phyloP scores from a whole-genome alignment of 208 protist species.

The Trypanosoma caninum region DNA sequence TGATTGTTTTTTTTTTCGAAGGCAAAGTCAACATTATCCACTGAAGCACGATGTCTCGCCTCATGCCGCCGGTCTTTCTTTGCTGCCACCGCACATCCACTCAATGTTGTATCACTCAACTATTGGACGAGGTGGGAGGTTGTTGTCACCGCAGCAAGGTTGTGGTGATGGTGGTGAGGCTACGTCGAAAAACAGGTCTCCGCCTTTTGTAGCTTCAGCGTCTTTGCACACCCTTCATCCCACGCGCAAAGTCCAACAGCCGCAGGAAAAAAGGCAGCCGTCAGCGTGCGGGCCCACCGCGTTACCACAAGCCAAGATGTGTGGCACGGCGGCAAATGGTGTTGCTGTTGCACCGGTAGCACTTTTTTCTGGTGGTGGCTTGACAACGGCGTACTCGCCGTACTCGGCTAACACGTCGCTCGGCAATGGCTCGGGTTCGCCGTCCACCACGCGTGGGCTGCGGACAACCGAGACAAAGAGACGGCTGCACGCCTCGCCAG shows the following conservation, averaged over 20 bases:
- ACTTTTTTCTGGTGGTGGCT: background rate
- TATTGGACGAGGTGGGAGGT: background rate
- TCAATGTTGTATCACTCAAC: conserved; percentile 14
- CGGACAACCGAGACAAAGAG: conserved; percentile 14
- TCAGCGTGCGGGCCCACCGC: background rate
- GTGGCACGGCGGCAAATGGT: background rate
- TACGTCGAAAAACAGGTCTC: background rate
- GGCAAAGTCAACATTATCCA: background rate
- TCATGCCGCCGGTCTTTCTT: background rate
- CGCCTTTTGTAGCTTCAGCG: background rate
- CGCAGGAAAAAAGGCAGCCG: background rate
- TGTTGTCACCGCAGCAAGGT: background rate
- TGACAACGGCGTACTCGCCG: conserved; percentile 10
- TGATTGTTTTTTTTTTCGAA: no score
- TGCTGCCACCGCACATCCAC: conserved; percentile 14
- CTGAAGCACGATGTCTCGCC: background rate
- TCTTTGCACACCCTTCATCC: background rate
- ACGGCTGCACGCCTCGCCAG: background rate
- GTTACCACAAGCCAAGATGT: background rate
- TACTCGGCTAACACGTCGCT: conserved; percentile 12
- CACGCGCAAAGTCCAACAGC: background rate
- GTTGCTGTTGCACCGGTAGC: background rate
- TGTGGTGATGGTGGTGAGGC: background rate
- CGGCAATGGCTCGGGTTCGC: conserved; percentile 3
- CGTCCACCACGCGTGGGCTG: conserved; percentile 7